These are phyloP conservation scores for Clitopilus passeckerianus DNA, from an alignment of 768 basidiomycete genomes.

Conservation along the genomic window DNA sequence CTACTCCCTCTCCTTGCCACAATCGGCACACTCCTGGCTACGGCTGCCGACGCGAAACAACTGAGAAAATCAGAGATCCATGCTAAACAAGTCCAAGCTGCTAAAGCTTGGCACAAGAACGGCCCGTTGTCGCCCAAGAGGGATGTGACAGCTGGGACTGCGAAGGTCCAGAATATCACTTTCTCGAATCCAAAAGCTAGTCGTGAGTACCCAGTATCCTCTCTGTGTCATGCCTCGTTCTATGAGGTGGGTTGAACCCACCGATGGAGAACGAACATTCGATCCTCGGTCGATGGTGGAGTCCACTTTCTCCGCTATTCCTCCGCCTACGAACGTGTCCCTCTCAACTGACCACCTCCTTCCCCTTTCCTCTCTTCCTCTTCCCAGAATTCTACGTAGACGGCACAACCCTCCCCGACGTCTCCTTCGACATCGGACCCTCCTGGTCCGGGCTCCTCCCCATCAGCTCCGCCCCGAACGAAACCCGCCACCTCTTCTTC, in stretches of 20 bases:
- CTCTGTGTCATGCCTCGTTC: neutral
- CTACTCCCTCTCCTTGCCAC: conserved; percentile 13
- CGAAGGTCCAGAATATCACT: conserved; percentile 51
- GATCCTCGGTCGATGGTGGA: neutral
- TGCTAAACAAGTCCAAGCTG: conserved; percentile 42
- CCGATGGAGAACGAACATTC: neutral
- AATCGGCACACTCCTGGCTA: conserved; percentile 9
- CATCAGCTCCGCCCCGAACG: conserved; percentile 53
- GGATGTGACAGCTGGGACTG: conserved; percentile 2
- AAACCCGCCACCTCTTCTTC: conserved; percentile 77
- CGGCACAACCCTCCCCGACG: conserved; percentile 58
- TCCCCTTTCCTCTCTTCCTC: neutral
- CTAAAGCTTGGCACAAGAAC: conserved; percentile 27
- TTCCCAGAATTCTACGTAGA: conserved; percentile 63
- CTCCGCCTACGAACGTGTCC: neutral
- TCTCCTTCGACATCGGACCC: conserved; percentile 70
- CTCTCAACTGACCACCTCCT: neutral
- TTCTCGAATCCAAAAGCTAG: conserved; percentile 65
- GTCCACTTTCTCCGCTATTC: neutral
- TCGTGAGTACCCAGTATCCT: conserved; percentile 30
- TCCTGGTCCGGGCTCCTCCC: conserved; percentile 75
- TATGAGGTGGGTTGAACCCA: neutral
- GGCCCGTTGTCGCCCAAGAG: conserved; percentile 9
- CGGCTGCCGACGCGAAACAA: conserved; percentile 20
- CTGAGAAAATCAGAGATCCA: conserved; percentile 38